phyloP scores from a whole-genome alignment of 768 basidiomycete species.

The Mycena vitilis region DNA sequence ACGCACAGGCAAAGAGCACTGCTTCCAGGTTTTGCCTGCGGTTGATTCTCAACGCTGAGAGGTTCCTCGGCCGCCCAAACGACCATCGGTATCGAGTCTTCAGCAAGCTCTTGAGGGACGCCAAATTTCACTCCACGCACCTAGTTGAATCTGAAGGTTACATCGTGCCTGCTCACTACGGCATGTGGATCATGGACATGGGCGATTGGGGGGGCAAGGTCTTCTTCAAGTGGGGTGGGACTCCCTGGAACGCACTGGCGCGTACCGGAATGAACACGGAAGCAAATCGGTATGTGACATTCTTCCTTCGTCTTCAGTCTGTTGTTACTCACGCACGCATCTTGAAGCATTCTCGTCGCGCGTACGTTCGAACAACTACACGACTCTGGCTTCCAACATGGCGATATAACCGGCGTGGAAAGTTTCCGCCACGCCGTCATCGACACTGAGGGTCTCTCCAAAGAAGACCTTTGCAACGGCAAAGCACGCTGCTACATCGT shows the following conservation, averaged over 20 bases:
- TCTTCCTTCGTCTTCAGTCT: too few species aligned
- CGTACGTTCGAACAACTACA: conserved; percentile 20
- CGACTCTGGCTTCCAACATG: neutral
- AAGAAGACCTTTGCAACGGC: neutral
- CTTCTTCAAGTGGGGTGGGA: conserved; percentile 22
- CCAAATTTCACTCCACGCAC: conserved; percentile 20
- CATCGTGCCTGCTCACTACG: conserved; percentile 17
- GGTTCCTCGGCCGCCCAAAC: neutral
- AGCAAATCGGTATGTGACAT: conserved; percentile 8
- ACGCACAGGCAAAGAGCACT: neutral
- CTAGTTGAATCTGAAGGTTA: neutral
- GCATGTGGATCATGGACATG: conserved; percentile 21
- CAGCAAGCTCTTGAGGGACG: conserved; percentile 5
- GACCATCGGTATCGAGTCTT: neutral
- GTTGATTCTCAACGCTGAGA: neutral
- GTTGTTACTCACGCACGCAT: too few species aligned
- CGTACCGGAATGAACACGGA: conserved; percentile 2
- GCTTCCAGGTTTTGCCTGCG: conserved; percentile 17
- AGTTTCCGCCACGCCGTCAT: conserved; percentile 9
- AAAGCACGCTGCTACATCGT: conserved; percentile 22
- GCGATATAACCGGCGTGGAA: neutral
- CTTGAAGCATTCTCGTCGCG: conserved; percentile 6
- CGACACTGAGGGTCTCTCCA: conserved; percentile 6
- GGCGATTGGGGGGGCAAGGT: conserved; percentile 23
- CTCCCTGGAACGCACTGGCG: conserved; percentile 3